A percentile compares a stretch with the other conserved stretches of the same genome.
Conservation (phyloP, 1,284 basidiomycete genomes). For the Filobasidium uniguttulatum region DNA sequence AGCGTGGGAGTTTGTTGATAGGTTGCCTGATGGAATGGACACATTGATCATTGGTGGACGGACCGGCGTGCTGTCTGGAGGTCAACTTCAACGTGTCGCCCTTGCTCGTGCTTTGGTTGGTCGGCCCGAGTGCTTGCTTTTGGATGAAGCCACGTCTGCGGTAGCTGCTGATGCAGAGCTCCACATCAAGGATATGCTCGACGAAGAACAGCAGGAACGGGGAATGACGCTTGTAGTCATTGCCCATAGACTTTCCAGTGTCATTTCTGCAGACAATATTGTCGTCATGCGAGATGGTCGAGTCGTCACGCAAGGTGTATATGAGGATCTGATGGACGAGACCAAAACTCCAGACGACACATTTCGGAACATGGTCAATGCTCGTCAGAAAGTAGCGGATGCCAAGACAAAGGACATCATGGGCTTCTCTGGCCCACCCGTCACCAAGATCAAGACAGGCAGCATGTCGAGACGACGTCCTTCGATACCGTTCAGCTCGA, state of each 20-base stretch:
- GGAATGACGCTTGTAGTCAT: constrained; percentile 34
- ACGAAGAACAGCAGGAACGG: constrained; percentile 19
- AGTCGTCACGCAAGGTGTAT: constrained; percentile 35
- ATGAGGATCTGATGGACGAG: constrained; percentile 32
- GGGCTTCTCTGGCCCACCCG: too few relatives aligned
- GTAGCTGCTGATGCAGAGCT: constrained; percentile 38
- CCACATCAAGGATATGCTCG: constrained; percentile 34
- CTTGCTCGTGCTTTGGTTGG: constrained; percentile 91
- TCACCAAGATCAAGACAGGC: too few relatives aligned
- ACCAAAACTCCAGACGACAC: constrained; percentile 18
- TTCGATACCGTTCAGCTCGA: too few relatives aligned
- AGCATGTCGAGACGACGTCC: too few relatives aligned
- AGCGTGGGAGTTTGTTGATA: constrained; percentile 63
- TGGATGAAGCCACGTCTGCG: constrained; percentile 51
- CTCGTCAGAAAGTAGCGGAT: too few relatives aligned
- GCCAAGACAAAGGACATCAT: too few relatives aligned
- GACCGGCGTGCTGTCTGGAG: constrained; percentile 55
- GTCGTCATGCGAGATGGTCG: constrained; percentile 33
- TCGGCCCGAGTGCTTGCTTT: constrained; percentile 77
- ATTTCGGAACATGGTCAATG: constrained; percentile 20
- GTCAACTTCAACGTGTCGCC: constrained; percentile 91
- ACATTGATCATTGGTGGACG: constrained; percentile 31
- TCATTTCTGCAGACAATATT: constrained; percentile 34
- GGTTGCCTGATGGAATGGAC: constrained; percentile 76
- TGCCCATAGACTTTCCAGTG: constrained; percentile 31